Evolutionary conservation across 345 rosid genomes (phyloP).

Genomic region (Gossypium arboreum): DNA sequence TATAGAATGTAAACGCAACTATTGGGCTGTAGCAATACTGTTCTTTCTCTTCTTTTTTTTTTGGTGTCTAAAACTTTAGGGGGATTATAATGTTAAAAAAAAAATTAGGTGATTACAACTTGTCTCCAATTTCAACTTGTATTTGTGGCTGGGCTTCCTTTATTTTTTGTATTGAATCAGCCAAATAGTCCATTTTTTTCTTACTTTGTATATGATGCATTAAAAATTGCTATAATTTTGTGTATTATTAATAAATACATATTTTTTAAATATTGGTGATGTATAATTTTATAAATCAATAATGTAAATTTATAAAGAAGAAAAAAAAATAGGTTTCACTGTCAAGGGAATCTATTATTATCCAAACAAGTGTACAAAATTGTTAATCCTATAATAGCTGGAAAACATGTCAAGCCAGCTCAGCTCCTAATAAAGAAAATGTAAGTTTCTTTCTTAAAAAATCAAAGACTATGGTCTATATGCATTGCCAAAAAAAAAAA

Average conservation of each 20-base stretch:
- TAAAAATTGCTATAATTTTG: neutral
- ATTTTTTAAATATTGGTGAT: too few species aligned
- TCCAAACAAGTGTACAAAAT: neutral
- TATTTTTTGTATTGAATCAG: neutral
- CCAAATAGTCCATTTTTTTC: neutral
- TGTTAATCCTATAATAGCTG: slow-evolving; percentile 3
- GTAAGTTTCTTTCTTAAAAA: neutral
- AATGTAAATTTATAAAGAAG: too few species aligned
- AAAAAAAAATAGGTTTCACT: neutral
- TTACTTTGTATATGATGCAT: neutral
- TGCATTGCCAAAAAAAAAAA: too few species aligned
- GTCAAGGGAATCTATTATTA: neutral
- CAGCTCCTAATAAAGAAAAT: neutral
- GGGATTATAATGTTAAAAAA: too few species aligned
- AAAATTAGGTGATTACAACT: neutral
- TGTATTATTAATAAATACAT: neutral
- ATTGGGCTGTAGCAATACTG: neutral
- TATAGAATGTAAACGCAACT: too few species aligned
- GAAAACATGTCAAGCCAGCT: slow-evolving; percentile 4
- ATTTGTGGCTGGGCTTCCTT: neutral
- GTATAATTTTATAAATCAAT: too few species aligned
- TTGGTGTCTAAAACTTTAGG: too few species aligned
- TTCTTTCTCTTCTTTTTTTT: neutral
- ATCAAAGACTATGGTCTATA: neutral
- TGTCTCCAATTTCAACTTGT: neutral